phyloP scores from a whole-genome alignment of 2,329 filamentous ascomycete genomes.

The Trichoderma atroviride region DNA sequence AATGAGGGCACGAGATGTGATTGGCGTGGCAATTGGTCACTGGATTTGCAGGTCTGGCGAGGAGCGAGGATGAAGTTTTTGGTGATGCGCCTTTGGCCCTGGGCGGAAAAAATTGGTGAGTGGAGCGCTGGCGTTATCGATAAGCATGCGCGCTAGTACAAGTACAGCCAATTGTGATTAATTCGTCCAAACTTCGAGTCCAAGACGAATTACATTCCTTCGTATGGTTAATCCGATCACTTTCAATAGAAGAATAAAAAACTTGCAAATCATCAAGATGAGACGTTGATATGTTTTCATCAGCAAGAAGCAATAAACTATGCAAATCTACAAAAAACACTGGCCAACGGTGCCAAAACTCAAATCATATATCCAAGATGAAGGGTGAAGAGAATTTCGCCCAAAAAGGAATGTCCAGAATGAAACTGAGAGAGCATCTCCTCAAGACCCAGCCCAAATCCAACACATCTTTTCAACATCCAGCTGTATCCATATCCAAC shows the following conservation, averaged over 20 bases:
- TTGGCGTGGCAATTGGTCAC: constrained; percentile 6
- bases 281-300: background rate
- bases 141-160: background rate
- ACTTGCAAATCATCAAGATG: background rate
- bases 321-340: background rate
- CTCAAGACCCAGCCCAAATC: background rate
- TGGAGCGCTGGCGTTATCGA: constrained; percentile 20
- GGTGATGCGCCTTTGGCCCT: constrained; percentile 25
- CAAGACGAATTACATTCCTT: background rate
- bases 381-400: background rate
- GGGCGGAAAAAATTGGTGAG: constrained; percentile 21
- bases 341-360: background rate
- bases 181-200: background rate
- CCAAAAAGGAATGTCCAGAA: constrained; percentile 22
- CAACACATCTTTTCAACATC: background rate
- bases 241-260: background rate
- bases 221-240: background rate
- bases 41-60: background rate
- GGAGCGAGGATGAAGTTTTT: constrained; percentile 26
- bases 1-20: background rate
- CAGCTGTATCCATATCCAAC: no score
- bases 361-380: background rate
- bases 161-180: background rate
- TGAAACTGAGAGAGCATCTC: background rate
- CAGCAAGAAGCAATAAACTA: background rate